phyloP scores from a whole-genome alignment of 2,329 filamentous ascomycete genomes.

The Mycocentrospora acerina region DNA sequence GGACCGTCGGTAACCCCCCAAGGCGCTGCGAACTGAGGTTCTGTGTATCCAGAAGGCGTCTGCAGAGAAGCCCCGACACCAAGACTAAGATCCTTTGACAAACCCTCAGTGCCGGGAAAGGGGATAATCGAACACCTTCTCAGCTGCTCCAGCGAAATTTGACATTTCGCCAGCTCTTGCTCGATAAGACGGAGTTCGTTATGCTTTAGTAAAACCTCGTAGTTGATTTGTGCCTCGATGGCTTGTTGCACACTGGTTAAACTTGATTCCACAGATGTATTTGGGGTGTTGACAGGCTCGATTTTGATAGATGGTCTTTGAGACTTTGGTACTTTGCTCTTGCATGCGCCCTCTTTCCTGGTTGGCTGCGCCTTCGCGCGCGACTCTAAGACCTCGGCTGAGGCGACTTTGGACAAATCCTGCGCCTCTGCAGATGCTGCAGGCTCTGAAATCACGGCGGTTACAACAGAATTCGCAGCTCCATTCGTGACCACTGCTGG shows the following conservation, averaged over 20 bases:
- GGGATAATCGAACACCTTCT: constrained; percentile 90
- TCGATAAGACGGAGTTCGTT: constrained; percentile 92
- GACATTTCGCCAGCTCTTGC: constrained; percentile 94
- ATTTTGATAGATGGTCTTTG: constrained; percentile 25
- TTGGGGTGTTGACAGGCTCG: constrained; percentile 22
- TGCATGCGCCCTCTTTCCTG: constrained; percentile 32
- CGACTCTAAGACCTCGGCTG: constrained; percentile 25
- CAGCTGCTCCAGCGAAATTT: constrained; percentile 88
- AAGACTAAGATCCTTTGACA: constrained; percentile 68
- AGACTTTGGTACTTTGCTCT: constrained; percentile 27
- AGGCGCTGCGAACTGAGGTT: constrained; percentile 77
- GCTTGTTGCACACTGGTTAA: constrained; percentile 63
- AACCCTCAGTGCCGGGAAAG: constrained; percentile 72
- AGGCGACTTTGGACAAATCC: constrained; percentile 18
- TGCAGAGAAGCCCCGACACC: constrained; percentile 73
- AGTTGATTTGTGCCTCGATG: constrained; percentile 83
- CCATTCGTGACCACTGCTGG: constrained; percentile 16
- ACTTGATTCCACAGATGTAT: constrained; percentile 28
- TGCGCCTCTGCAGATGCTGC: constrained; percentile 14
- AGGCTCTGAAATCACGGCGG: constrained; percentile 19
- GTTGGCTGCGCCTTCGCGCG: constrained; percentile 32
- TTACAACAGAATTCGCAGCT: constrained; percentile 14
- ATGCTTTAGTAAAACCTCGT: constrained; percentile 92
- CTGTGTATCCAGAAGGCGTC: constrained; percentile 61
- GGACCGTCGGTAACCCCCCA: constrained; percentile 91